A percentile compares a stretch with the other conserved stretches of the same genome.
Evolutionary conservation across 306 rosid species (phyloP).

Genomic region (Luffa acutangula): DNA sequence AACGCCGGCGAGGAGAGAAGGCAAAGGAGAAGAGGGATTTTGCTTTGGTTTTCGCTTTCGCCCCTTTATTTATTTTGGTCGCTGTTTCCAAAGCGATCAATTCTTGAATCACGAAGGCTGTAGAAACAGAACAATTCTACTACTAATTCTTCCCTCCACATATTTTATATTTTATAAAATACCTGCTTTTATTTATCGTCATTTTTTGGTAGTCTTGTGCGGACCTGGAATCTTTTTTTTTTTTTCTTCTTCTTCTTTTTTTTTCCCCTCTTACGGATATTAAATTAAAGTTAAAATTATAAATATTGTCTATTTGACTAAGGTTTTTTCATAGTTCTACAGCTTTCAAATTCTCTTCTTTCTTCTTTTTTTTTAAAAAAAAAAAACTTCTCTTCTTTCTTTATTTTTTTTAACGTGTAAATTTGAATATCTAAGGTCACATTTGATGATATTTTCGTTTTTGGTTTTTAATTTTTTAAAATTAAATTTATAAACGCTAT

Average conservation of each 20-base stretch:
- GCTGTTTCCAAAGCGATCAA: conserved; percentile 1
- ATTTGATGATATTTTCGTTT: too few species aligned
- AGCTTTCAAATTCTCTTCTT: too few species aligned
- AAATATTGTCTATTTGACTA: too few species aligned
- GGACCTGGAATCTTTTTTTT: neutral
- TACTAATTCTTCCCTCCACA: conserved; percentile 1
- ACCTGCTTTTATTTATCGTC: neutral
- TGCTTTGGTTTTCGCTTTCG: neutral
- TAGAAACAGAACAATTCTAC: neutral
- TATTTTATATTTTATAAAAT: neutral
- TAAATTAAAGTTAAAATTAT: neutral
- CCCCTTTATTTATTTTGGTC: neutral
- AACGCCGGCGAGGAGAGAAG: neutral
- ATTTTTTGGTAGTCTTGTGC: neutral
- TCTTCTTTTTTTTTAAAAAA: too few species aligned
- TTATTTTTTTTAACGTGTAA: too few species aligned
- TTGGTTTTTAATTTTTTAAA: too few species aligned
- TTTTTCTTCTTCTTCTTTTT: neutral
- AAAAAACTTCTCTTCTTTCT: too few species aligned
- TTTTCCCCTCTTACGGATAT: neutral
- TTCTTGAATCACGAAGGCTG: neutral
- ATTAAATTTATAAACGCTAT: too few species aligned
- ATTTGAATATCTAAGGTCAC: too few species aligned
- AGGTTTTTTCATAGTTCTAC: too few species aligned
- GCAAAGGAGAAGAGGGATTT: neutral